Base-by-base conservation (phyloP, 768 basidiomycete species). In the Lactarius deliciosus region DNA sequence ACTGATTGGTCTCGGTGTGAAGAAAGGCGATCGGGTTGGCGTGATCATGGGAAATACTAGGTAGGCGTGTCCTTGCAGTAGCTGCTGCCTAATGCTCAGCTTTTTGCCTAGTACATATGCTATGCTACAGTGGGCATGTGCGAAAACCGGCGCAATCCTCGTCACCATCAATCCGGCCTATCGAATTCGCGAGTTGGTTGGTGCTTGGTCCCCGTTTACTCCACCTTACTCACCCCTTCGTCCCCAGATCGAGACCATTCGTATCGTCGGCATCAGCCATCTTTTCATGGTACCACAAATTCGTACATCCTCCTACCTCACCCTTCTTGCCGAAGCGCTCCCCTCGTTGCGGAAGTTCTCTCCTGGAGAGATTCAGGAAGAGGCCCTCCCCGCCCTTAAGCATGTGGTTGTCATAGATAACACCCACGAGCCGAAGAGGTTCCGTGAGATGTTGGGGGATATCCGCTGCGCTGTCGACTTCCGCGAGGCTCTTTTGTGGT, bases 11-110 rank as follows among this genome's bases (percentile, higher is more conserved):
- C 77, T 93, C 77, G 91, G 91, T 18, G 86, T 94, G 5, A 77
- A 79, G 74, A 88, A 84, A 73, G 92, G 92, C 0, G 90, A 92
- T 69, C 80, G 92, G 9, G 86, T 94, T 25, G 92, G 83, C 0
- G 89, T 92, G 8, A 76, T 93, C 45, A 91, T 94, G 91, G 92
- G 91, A 5, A 94, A 93, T 68, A 90, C 85, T 66, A 94, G 92
- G 92, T 90, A 69, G 41, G 78, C 13, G 54, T 30, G 20, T 41
- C 18, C n/a, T 38, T 40, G 25, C 38, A 28, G 28, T 40, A 15
- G 9, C 18, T 16, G 45, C 20, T 16, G n/a, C 22, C 41, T 5
- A 30, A 32, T 47, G 50, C 25, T 58, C 38, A 60, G 11, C 34
- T 54, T 36, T 28, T 43, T 30, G 10, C 2, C 50, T 68, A 92